Evolutionary conservation across 805 yeast genomes (phyloP), one percentile per base, ranked within the genome.

Genomic region (Candida maesae): DNA sequence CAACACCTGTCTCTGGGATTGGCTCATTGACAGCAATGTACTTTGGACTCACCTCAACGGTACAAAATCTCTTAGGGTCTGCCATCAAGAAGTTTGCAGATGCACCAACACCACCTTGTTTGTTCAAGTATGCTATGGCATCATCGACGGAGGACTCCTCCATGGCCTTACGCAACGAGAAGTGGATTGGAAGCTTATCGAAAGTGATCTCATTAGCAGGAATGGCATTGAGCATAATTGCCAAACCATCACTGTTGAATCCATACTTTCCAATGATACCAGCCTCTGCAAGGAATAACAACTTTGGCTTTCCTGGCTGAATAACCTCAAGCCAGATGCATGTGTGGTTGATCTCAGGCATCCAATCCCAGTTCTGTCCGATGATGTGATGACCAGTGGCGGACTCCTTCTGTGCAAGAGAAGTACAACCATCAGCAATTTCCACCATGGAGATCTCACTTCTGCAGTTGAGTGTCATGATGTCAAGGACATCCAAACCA

Each of bases 301-400:
- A 19, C 25, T 52, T 49, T 15, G 63, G 60, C 26, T 57, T 52
- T 5, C 45, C 43, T 11, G 15, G 16, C 21, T 47, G 59, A 19
- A 40, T 50, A 18, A 59, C 44, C 32, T 59, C 61, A 28, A 59
- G 38, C 41, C 57, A 52, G n/a, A 59, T 39, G 12, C 55, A 42
- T 16, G 44, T 43, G 20, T 49, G 50, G 23, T 46, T 42, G 27
- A 59, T 42, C 33, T 49, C 59, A 13, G 53, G 50, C 26, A 56
- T 52, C 73, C 73, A 68, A 47, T 68, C 73, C 73, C 73, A 68
- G 45, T 66, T 68, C 49, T 68, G 73, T 44, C 63, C 51, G 47
- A 56, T 52, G 46, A 48, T 34, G 42, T 57, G 30, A 29, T 49
- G 47, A 28, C 59, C 49, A 26, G 58, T 40, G 27, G 48, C 12